Percentiles rank a stretch among this genome's conserved stretches.
phyloP scores from a whole-genome alignment of 257 asterid species.

The Osmanthus fragrans region DNA sequence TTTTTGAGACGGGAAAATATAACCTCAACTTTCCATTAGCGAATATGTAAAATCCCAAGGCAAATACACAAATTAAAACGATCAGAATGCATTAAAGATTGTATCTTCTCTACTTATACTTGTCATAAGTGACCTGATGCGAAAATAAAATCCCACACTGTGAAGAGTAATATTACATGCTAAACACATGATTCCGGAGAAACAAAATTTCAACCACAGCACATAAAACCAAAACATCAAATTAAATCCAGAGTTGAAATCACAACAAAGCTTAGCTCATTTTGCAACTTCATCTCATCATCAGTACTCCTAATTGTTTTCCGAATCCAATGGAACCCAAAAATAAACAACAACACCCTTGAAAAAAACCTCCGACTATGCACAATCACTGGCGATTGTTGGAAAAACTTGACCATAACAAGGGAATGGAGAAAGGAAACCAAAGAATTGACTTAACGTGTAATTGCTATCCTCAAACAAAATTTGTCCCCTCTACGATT shows the following conservation, averaged over 20 bases:
- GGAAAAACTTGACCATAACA: too few species aligned
- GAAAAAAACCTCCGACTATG: slow-evolving; percentile 62
- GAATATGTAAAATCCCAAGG: neutral
- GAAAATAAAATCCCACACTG: neutral
- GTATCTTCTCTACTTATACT: slow-evolving; percentile 8
- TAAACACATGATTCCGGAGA: neutral
- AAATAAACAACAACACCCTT: slow-evolving; percentile 62
- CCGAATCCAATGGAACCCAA: slow-evolving; percentile 77
- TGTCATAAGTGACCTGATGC: neutral
- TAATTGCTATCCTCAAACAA: too few species aligned
- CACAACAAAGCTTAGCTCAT: slow-evolving; percentile 39
- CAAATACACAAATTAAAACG: neutral
- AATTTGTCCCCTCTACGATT: too few species aligned
- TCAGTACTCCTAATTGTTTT: slow-evolving; percentile 31
- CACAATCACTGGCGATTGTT: slow-evolving; percentile 30
- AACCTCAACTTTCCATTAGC: too few species aligned
- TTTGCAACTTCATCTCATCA: slow-evolving; percentile 30
- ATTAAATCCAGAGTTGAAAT: slow-evolving; percentile 1
- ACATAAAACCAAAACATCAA: neutral
- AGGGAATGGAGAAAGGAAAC: too few species aligned
- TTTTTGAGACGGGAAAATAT: neutral
- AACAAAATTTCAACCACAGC: neutral
- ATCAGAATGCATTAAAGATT: neutral
- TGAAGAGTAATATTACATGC: neutral
- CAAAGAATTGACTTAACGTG: too few species aligned